These are phyloP conservation scores for Ceratocystis harringtonii DNA, from an alignment of 2,329 filamentous ascomycete species.

Conservation along the genomic window DNA sequence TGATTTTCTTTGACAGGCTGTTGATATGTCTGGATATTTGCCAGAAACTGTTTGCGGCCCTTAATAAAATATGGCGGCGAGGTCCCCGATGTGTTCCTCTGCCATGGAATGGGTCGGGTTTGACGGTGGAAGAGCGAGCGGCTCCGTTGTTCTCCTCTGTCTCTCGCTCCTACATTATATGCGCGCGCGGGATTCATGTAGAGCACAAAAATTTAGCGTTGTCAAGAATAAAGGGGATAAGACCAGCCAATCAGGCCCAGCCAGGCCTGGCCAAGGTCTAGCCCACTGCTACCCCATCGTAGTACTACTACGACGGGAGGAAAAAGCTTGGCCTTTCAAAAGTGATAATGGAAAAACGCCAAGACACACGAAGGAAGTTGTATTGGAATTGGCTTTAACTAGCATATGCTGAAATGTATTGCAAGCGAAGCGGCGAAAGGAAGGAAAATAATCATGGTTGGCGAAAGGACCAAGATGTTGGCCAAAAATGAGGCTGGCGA, in stretches of 20 bases:
- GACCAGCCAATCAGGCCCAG: not conserved
- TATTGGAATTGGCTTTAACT: not conserved
- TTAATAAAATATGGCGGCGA: too few relatives aligned
- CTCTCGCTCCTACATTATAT: too few relatives aligned
- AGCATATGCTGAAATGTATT: not conserved
- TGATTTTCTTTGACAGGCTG: too few relatives aligned
- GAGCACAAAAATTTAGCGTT: not conserved
- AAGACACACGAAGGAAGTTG: not conserved
- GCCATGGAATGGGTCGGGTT: too few relatives aligned
- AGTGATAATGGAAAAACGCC: not conserved
- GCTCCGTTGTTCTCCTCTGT: too few relatives aligned
- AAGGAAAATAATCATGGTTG: not conserved
- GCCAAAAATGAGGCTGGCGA: too few relatives aligned
- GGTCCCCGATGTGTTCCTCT: too few relatives aligned
- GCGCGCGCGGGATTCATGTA: not conserved
- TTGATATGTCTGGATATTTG: too few relatives aligned
- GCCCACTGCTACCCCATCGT: too few relatives aligned
- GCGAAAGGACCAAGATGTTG: too few relatives aligned
- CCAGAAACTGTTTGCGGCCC: too few relatives aligned
- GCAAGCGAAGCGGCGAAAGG: not conserved
- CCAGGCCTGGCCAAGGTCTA: not conserved
- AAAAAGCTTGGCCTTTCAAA: not conserved
- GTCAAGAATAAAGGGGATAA: not conserved
- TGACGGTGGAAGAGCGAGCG: too few relatives aligned
- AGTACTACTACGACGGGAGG: not conserved